A percentile compares a stretch with the other conserved stretches of the same genome.
Evolutionary conservation across 768 basidiomycete genomes (phyloP).

Genomic region (Auriculariales sp.): DNA sequence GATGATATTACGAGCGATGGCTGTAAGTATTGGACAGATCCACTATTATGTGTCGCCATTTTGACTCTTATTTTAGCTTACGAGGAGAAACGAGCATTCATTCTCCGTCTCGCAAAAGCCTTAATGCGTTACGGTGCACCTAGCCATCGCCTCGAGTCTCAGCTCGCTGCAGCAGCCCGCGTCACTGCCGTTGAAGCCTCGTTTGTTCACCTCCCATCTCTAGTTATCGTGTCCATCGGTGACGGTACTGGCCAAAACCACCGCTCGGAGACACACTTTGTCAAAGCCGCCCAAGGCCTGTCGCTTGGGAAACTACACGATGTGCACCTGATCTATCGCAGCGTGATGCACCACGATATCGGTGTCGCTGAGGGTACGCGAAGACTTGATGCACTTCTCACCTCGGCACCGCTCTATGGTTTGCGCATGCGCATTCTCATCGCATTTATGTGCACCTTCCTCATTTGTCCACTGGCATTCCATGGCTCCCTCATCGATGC

Average conservation of each 20-base stretch:
- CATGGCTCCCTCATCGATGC: constrained; percentile 74
- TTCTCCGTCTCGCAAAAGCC: constrained; percentile 75
- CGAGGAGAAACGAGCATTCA: constrained; percentile 44
- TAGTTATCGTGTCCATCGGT: constrained; percentile 71
- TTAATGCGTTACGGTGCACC: constrained; percentile 90
- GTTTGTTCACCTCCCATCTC: constrained; percentile 70
- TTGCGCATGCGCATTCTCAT: constrained; percentile 53
- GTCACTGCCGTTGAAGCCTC: constrained; percentile 69
- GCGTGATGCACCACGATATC: constrained; percentile 74
- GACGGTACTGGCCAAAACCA: constrained; percentile 70
- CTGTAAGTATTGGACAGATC: not conserved
- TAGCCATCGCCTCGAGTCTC: constrained; percentile 83
- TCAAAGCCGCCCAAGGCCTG: constrained; percentile 66
- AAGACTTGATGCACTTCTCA: constrained; percentile 48
- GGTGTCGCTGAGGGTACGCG: constrained; percentile 57
- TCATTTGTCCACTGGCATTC: constrained; percentile 74
- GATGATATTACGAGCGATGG: not conserved
- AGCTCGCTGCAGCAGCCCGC: constrained; percentile 63
- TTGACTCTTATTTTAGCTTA: constrained; percentile 15
- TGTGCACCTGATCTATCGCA: constrained; percentile 74
- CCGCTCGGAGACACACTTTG: constrained; percentile 70
- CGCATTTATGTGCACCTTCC: constrained; percentile 62
- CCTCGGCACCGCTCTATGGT: constrained; percentile 52
- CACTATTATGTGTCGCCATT: too few relatives aligned
- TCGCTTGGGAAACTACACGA: constrained; percentile 70